phyloP scores from a whole-genome alignment of 805 yeast genomes.

The Candida broadrunensis region DNA sequence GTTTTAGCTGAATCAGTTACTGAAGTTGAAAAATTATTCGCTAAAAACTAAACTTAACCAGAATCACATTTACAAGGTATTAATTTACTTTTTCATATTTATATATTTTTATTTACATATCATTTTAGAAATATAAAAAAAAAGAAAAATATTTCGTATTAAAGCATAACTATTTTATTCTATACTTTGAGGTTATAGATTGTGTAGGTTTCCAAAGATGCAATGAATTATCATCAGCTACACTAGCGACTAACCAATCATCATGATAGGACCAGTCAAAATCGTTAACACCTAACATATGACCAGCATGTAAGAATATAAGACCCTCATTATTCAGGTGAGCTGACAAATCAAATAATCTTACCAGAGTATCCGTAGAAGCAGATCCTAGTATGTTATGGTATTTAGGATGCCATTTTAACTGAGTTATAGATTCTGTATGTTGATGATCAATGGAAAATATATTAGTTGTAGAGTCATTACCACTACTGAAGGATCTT shows the following conservation, averaged over 20 bases:
- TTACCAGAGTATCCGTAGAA: conserved; percentile 61
- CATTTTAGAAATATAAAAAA: neutral
- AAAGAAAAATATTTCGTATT: conserved; percentile 2
- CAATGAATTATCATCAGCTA: conserved; percentile 81
- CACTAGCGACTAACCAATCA: conserved; percentile 69
- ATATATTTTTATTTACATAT: neutral
- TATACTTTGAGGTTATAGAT: conserved; percentile 6
- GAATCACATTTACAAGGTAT: conserved; percentile 1
- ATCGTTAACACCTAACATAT: conserved; percentile 82
- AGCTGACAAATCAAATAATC: conserved; percentile 53
- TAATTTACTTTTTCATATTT: neutral
- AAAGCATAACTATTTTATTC: neutral
- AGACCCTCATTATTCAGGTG: conserved; percentile 20
- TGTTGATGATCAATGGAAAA: conserved; percentile 35
- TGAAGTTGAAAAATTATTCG: conserved; percentile 85
- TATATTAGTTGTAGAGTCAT: neutral
- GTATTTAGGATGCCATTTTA: conserved; percentile 69
- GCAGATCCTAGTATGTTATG: conserved; percentile 60
- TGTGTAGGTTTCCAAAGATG: conserved; percentile 77
- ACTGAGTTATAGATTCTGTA: conserved; percentile 53
- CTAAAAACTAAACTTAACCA: conserved; percentile 31
- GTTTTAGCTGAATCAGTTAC: conserved; percentile 87
- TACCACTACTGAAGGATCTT: conserved; percentile 27
- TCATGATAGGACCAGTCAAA: conserved; percentile 77
- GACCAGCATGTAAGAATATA: conserved; percentile 79